These are phyloP conservation scores for Pelargonium exstipulatum DNA, from an alignment of 441 rosid species.

Conservation along the genomic window DNA sequence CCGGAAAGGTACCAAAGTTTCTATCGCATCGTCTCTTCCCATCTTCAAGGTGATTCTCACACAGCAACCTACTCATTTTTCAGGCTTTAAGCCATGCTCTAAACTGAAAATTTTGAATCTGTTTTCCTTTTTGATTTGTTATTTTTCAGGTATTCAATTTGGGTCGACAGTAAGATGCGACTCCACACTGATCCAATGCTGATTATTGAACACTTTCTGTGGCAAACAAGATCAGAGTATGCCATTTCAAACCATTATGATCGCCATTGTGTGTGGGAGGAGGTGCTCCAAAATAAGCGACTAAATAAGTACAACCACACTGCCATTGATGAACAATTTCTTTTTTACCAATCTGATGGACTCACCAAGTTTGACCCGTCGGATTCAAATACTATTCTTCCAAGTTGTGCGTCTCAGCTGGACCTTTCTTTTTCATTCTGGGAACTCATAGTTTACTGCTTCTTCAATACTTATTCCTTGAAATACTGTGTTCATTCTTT, in stretches of 20 bases:
- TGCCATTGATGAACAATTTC: slow-evolving; percentile 70
- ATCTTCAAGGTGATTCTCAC: slow-evolving; percentile 55
- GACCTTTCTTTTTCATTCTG: slow-evolving; percentile 1
- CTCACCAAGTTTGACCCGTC: slow-evolving; percentile 57
- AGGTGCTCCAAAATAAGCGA: slow-evolving; percentile 73
- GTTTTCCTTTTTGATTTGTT: neutral
- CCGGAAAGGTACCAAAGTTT: slow-evolving; percentile 70
- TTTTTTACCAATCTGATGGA: slow-evolving; percentile 65
- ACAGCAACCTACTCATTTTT: slow-evolving; percentile 21
- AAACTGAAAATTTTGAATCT: slow-evolving; percentile 10
- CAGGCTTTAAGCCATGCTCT: slow-evolving; percentile 16
- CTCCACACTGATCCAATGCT: slow-evolving; percentile 72
- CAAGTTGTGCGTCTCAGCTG: slow-evolving; percentile 53
- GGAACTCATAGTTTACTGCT: slow-evolving; percentile 2
- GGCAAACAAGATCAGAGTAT: slow-evolving; percentile 73
- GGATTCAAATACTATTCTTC: slow-evolving; percentile 58
- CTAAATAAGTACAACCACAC: slow-evolving; percentile 68
- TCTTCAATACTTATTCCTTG: slow-evolving; percentile 13
- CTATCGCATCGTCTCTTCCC: slow-evolving; percentile 88
- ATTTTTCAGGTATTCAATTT: slow-evolving; percentile 69
- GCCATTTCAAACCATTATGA: slow-evolving; percentile 95
- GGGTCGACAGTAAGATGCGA: slow-evolving; percentile 92
- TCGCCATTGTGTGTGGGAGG: slow-evolving; percentile 96
- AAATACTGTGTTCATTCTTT: slow-evolving; percentile 20
- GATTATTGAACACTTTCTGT: slow-evolving; percentile 71